These are phyloP conservation scores for Paragyromitra xinjiangensis DNA, from an alignment of 495 filamentous ascomycete genomes.

Conservation along the genomic window DNA sequence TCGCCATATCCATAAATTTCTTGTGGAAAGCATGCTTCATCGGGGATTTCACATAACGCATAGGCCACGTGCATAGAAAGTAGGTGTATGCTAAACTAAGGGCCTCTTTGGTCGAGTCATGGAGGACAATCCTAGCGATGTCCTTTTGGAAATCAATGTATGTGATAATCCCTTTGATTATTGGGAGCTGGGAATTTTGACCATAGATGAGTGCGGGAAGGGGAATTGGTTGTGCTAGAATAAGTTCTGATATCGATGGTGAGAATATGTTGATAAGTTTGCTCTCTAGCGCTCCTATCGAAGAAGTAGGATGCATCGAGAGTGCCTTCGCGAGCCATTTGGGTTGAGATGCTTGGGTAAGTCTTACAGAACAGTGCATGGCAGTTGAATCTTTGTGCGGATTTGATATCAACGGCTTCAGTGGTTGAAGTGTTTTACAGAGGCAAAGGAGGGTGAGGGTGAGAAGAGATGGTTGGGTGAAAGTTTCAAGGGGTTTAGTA, in stretches of 20 bases:
- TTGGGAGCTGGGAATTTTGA: not conserved
- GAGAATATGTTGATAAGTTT: constrained; percentile 18
- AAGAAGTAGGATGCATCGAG: constrained; percentile 2
- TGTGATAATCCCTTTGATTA: constrained; percentile 8
- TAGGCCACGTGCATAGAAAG: constrained; percentile 25
- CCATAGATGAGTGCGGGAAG: constrained; percentile 17
- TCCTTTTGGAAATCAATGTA: not conserved
- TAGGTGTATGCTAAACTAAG: constrained; percentile 11
- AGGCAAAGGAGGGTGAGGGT: not conserved
- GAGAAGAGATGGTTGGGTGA: not conserved
- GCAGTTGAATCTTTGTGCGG: not conserved
- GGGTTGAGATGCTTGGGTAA: constrained; percentile 8
- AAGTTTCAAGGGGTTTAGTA: not conserved
- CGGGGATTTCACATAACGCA: not conserved
- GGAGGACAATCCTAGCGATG: constrained; percentile 5
- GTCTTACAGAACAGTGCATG: constrained; percentile 16
- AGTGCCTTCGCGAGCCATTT: constrained; percentile 15
- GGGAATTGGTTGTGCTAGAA: constrained; percentile 9
- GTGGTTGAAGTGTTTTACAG: not conserved
- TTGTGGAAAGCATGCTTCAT: constrained; percentile 13
- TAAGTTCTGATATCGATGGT: constrained; percentile 15
- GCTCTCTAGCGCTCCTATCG: not conserved
- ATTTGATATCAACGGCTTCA: not conserved
- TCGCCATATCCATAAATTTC: not conserved
- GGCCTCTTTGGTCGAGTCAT: constrained; percentile 22